phyloP scores from a whole-genome alignment of 75 land plant genomes.

The Pinus tabuliformis region DNA sequence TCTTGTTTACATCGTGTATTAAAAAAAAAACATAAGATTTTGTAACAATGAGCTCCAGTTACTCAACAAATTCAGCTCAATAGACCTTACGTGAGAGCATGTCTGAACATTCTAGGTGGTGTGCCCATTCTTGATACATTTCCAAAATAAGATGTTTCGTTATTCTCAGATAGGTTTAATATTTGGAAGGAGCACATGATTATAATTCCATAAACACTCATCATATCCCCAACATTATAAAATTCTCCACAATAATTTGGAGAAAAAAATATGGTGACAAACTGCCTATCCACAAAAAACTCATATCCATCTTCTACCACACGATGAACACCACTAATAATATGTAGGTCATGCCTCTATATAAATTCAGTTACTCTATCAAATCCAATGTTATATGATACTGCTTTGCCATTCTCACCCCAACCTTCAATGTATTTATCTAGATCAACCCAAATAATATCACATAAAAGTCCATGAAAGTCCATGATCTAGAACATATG shows the following conservation, averaged over 20 bases:
- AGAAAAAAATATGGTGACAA: slow-evolving; percentile 53
- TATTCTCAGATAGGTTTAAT: slow-evolving; percentile 36
- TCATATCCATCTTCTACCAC: slow-evolving; percentile 67
- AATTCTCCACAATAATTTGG: slow-evolving; percentile 62
- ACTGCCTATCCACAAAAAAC: slow-evolving; percentile 59
- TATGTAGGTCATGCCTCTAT: slow-evolving; percentile 70
- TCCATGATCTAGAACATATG: slow-evolving; percentile 78
- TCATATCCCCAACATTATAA: slow-evolving; percentile 50
- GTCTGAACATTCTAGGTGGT: background rate
- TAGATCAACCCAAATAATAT: slow-evolving; percentile 84
- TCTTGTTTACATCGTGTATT: no score
- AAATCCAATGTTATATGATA: slow-evolving; percentile 75
- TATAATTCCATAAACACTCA: slow-evolving; percentile 49
- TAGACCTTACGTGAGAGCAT: background rate
- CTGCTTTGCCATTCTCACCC: slow-evolving; percentile 66
- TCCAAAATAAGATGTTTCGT: slow-evolving; percentile 20
- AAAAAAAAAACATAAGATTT: no score
- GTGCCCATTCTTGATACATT: background rate
- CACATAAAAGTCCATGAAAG: slow-evolving; percentile 44
- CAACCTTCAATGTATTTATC: slow-evolving; percentile 63
- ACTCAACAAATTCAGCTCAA: no score
- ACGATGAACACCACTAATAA: slow-evolving; percentile 86
- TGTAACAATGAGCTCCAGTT: no score
- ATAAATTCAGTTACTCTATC: slow-evolving; percentile 71
- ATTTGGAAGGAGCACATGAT: slow-evolving; percentile 50